Percentiles rank a stretch among this genome's conserved stretches.
Evolutionary conservation across 352 stramenopile genomes (phyloP).

Genomic region (Albugo laibachii): DNA sequence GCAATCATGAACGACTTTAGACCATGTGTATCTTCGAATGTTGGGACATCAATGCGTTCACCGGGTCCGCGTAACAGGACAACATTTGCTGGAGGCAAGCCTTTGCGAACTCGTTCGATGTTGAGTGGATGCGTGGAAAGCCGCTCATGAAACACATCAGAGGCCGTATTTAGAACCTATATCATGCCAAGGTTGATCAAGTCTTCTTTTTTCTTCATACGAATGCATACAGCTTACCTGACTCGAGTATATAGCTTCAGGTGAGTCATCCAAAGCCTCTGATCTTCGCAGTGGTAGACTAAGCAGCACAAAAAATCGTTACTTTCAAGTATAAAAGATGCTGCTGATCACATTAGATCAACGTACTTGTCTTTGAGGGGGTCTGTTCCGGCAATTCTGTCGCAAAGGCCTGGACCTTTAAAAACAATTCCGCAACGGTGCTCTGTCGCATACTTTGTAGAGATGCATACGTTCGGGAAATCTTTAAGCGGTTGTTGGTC

Average conservation of each 20-base stretch:
- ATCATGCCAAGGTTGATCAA: background rate
- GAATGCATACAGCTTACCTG: slow-evolving; percentile 9
- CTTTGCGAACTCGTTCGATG: slow-evolving; percentile 18
- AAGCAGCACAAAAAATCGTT: slow-evolving; percentile 1
- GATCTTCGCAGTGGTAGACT: slow-evolving; percentile 48
- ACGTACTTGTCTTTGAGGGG: slow-evolving; percentile 76
- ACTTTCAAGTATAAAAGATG: background rate
- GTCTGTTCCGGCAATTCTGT: slow-evolving; percentile 74
- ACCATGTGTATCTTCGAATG: slow-evolving; percentile 62
- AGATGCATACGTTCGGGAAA: slow-evolving; percentile 43
- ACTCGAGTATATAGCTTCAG: slow-evolving; percentile 55
- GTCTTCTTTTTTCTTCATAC: slow-evolving; percentile 1
- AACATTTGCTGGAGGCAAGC: slow-evolving; percentile 61
- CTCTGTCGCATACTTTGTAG: slow-evolving; percentile 75
- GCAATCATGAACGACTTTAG: slow-evolving; percentile 77
- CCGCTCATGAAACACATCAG: slow-evolving; percentile 32
- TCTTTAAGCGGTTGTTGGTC: slow-evolving; percentile 29
- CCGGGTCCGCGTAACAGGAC: slow-evolving; percentile 67
- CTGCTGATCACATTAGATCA: background rate
- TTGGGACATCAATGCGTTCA: slow-evolving; percentile 69
- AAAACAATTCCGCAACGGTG: slow-evolving; percentile 77
- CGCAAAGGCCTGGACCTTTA: slow-evolving; percentile 50
- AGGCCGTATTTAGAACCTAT: slow-evolving; percentile 57
- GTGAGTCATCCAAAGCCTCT: slow-evolving; percentile 30
- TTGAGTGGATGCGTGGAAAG: slow-evolving; percentile 66